phyloP scores from a whole-genome alignment of 768 basidiomycete genomes.

The Asterophora parasitica region DNA sequence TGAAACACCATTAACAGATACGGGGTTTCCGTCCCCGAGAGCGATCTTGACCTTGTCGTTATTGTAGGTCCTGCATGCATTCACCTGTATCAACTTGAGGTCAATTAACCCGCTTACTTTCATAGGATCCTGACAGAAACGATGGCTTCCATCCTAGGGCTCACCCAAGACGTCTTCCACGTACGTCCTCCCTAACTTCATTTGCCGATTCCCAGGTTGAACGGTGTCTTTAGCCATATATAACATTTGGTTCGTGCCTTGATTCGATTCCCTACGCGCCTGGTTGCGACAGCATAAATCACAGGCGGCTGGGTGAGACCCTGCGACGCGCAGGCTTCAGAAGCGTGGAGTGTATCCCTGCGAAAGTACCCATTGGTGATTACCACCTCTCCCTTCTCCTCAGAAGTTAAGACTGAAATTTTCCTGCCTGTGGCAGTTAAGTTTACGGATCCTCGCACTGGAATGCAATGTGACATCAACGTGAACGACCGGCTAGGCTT shows the following conservation, averaged over 20 bases:
- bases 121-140: slow-evolving; percentile 21
- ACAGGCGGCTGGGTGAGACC: slow-evolving; percentile 26
- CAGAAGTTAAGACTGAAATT: background rate
- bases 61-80: slow-evolving; percentile 30
- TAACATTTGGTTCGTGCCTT: slow-evolving; percentile 13
- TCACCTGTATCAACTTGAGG: too few species aligned
- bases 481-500: slow-evolving; percentile 59
- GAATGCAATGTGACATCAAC: slow-evolving; percentile 50
- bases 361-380: slow-evolving; percentile 41
- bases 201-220: background rate
- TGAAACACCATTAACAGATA: slow-evolving; percentile 24
- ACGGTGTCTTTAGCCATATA: slow-evolving; percentile 23
- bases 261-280: too few species aligned
- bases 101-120: background rate
- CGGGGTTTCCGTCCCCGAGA: slow-evolving; percentile 32
- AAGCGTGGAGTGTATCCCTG: slow-evolving; percentile 25
- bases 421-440: slow-evolving; percentile 36
- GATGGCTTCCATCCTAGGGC: slow-evolving; percentile 15
- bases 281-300: background rate
- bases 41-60: slow-evolving; percentile 52
- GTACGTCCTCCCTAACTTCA: background rate
- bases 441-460: slow-evolving; percentile 38
- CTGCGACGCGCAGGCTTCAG: slow-evolving; percentile 32
- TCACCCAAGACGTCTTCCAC: slow-evolving; percentile 2
- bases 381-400: background rate